Percentiles rank a stretch among this genome's conserved stretches.
phyloP scores from a whole-genome alignment of 352 stramenopile species.

The Phytopythium boreale region DNA sequence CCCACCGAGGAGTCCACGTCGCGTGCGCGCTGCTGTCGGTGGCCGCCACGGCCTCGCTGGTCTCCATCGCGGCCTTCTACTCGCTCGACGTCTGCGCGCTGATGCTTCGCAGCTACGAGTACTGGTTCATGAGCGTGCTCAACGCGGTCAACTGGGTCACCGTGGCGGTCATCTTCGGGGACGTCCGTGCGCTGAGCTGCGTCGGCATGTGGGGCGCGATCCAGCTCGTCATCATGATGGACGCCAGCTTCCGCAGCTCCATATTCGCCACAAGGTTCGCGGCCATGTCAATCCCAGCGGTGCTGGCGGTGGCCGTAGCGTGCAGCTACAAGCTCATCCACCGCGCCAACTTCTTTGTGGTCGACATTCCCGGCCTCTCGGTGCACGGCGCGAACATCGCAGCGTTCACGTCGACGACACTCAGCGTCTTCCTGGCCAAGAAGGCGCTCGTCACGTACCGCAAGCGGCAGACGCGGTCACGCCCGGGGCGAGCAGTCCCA shows the following conservation, averaged over 20 bases:
- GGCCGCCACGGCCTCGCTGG: not conserved
- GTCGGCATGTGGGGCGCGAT: not conserved
- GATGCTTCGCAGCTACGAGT: constrained; percentile 27
- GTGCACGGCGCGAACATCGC: not conserved
- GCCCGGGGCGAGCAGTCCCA: no score
- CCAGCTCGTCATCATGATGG: not conserved
- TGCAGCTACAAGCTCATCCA: not conserved
- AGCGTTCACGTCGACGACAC: not conserved
- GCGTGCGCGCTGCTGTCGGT: not conserved
- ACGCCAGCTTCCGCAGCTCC: not conserved
- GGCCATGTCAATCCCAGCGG: not conserved
- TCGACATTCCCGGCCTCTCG: not conserved
- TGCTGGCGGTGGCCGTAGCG: not conserved
- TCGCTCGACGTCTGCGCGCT: constrained; percentile 13
- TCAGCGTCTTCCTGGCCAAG: not conserved
- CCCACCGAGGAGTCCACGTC: not conserved
- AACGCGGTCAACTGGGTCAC: constrained; percentile 9
- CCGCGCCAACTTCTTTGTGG: not conserved
- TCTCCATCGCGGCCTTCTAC: not conserved
- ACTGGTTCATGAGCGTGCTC: constrained; percentile 28
- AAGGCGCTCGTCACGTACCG: not conserved
- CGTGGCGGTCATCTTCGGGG: not conserved
- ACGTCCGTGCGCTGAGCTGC: not conserved
- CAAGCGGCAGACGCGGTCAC: no score
- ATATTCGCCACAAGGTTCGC: not conserved